Base-by-base conservation (phyloP, 1,139 yeast genomes). In the Saccharomycopsis hybrid region DNA sequence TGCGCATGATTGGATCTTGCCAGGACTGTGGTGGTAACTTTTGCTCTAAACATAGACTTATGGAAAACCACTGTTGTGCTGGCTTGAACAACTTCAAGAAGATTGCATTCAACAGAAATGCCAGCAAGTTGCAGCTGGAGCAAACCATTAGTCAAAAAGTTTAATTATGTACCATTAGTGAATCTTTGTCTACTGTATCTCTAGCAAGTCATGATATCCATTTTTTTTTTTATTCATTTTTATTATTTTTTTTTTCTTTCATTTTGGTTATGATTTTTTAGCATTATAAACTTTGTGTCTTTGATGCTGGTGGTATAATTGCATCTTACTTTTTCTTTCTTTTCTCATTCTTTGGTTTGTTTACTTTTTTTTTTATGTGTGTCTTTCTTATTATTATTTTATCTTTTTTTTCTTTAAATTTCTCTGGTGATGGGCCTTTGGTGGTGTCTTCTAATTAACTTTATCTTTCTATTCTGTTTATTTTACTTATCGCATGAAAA, bases 1-100 rank as follows among this genome's bases (percentile, higher is more conserved):
- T 87, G 53, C 77, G 95, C 56, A 85, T 88, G 70, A 94, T 86
- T 39, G 96, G 96, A 40, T 89, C 84, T 65, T 89, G 97, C 65
- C 77, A 81, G 52, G 86, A 82, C 62, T 89, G 96, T 65, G 80
- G 80, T 49, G 95, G 96, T 43, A 85, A 83, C 62, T 88, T 80
- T 65, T 88, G 97, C 66, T 85, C 94, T 40, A 84, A 84, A 62
- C 97, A 88, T 68, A 74, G 97, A 54, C 73, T 89, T 54, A 73
- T 88, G 66, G 97, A 88, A 66, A 88, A 84, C 65, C 97, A 88
- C 67, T 66, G 77, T 55, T 88, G 97, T 64, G 71, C 76, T 54
- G 95, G 94, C 5, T 76, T 88, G 55, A 86, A 84, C 62, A 74
- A 70, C 58, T 86, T 95, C 70, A 86, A 87, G 70, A 90, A 87